Conservation (phyloP, 2,329 filamentous ascomycete species). For the Diaporthe vaccinii region DNA sequence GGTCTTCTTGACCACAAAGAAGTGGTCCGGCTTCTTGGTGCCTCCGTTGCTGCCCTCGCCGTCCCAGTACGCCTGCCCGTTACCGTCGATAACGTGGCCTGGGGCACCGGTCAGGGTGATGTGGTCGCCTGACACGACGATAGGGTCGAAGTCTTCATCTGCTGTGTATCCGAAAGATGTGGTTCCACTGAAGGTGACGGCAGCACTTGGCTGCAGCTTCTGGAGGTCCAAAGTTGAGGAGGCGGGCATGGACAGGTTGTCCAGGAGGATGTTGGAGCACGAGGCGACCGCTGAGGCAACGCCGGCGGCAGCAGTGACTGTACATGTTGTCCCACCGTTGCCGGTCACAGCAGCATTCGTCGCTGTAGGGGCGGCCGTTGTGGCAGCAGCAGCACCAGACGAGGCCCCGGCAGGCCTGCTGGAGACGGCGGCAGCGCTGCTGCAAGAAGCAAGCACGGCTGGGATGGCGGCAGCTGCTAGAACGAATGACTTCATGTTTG, state of each 20-base stretch:
- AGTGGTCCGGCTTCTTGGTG: constrained; percentile 55
- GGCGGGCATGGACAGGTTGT: constrained; percentile 52
- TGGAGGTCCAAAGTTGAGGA: constrained; percentile 53
- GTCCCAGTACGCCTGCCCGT: constrained; percentile 47
- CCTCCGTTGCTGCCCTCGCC: constrained; percentile 55
- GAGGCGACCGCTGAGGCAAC: constrained; percentile 44
- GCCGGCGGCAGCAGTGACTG: constrained; percentile 39
- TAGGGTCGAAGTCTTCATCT: constrained; percentile 36
- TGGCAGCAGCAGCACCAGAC: not conserved
- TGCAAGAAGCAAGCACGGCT: constrained; percentile 26
- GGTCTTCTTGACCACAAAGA: constrained; percentile 63
- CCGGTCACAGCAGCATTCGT: constrained; percentile 12
- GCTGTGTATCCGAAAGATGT: constrained; percentile 40
- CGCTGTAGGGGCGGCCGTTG: not conserved
- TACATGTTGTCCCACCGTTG: constrained; percentile 37
- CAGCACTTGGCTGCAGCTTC: constrained; percentile 49
- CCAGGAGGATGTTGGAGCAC: constrained; percentile 54
- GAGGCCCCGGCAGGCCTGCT: constrained; percentile 1
- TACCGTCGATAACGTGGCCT: constrained; percentile 42
- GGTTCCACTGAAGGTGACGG: constrained; percentile 46
- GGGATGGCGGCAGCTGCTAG: constrained; percentile 28
- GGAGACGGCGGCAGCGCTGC: constrained; percentile 2
- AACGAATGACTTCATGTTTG: constrained; percentile 20
- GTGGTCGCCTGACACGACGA: constrained; percentile 42
- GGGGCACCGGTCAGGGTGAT: constrained; percentile 43